phyloP scores from a whole-genome alignment of 2,329 filamentous ascomycete genomes.

The Immersiporthe knoxdaviesiana region DNA sequence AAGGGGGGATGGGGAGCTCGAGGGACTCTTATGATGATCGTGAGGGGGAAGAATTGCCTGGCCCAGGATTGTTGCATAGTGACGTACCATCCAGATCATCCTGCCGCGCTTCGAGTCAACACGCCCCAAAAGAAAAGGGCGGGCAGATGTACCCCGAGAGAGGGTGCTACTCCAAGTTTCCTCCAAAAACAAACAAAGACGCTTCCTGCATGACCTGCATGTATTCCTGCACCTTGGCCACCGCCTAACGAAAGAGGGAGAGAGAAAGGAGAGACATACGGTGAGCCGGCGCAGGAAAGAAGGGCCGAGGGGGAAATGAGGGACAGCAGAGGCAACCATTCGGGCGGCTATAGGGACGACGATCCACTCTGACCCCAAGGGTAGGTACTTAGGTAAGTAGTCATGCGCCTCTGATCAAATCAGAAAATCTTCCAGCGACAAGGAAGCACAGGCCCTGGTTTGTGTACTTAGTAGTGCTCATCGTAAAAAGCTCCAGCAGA shows the following conservation, averaged over 20 bases:
- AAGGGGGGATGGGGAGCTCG: no score
- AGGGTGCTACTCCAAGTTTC: not conserved
- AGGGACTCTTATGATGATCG: conserved; percentile 7
- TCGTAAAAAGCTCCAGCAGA: not conserved
- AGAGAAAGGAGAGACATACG: not conserved
- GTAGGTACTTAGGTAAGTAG: no score
- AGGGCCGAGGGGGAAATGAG: conserved; percentile 8
- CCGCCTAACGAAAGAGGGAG: no score
- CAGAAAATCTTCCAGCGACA: not conserved
- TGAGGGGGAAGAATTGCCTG: conserved; percentile 9
- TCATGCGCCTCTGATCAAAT: conserved; percentile 1
- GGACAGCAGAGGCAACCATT: not conserved
- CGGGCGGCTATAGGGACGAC: conserved; percentile 13
- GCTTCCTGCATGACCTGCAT: not conserved
- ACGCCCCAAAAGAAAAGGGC: not conserved
- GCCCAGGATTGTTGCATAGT: not conserved
- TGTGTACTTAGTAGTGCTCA: no score
- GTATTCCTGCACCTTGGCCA: not conserved
- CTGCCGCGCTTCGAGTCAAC: not conserved
- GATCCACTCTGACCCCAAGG: conserved; percentile 8
- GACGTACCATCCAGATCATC: not conserved
- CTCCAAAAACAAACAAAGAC: not conserved
- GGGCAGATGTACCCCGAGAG: not conserved
- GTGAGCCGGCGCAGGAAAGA: not conserved
- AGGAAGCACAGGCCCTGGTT: not conserved